Base-by-base conservation (phyloP, 257 asterid species). In the Solanum chiquidenum region DNA sequence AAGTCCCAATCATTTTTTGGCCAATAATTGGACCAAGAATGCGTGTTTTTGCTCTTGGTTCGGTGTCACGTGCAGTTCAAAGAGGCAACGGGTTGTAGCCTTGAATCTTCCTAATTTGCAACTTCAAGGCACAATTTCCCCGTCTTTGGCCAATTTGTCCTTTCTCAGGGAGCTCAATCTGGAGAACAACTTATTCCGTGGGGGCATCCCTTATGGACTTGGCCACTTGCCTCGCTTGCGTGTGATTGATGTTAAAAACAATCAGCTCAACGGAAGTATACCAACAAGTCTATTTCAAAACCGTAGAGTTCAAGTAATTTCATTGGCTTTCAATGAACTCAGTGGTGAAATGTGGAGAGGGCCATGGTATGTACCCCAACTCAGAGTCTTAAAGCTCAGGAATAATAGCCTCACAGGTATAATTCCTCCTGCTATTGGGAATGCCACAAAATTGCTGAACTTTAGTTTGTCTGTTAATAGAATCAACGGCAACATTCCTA, bases 141-240 rank as follows among this genome's bases (percentile, higher is more conserved):
- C 89, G 7, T 66, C 88, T 12, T 20, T 92, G 11, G 91, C 87
- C 14, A 92, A 92, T 44, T 87, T 92, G 10, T 89, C 93, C 40
- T 37, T 37, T 37, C 40, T 37, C 40, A 37, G 40, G 0, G 40
- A 0, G 1, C 40, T 37, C 40, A 37, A 37, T 37, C 40, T 37
- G 2, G 84, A 33, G 52, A 76, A 87, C 76, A 87, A 88, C 84
- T 14, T 2, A 46, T 87, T 89, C 60, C 83, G 46, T 9, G 91
- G 89, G 2, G 18, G 29, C 88, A 82, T 86, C 37, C 88, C 88
- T 7, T n/a, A 14, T 16, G 88, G 20, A 4, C 21, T 86, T n/a
- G 85, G 88, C 42, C n/a, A 34, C 29, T 29, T 29, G 29, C 29
- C 29, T 29, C 29, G 29, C 29, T 29, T 29, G 29, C 29, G 29